These are phyloP conservation scores for Chernovozyma aurita DNA, from an alignment of 1,139 yeast genomes.

Conservation along the genomic window DNA sequence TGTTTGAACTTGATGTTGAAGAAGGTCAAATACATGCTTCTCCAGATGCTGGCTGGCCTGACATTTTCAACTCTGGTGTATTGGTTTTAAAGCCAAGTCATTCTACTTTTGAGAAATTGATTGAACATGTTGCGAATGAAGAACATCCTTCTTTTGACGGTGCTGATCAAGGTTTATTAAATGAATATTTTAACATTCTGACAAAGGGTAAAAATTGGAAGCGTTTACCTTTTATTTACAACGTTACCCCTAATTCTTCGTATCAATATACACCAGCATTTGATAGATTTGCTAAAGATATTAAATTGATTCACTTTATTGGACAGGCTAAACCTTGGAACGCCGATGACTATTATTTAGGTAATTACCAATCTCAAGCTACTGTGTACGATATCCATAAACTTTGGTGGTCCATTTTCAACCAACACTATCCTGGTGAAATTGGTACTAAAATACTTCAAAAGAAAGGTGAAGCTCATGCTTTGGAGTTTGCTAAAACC, in stretches of 20 bases:
- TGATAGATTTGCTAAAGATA: conserved; percentile 23
- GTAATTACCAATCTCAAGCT: conserved; percentile 2
- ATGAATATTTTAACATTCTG: conserved; percentile 21
- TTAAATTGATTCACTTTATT: conserved; percentile 26
- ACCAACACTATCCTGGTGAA: conserved; percentile 17
- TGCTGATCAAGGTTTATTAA: conserved; percentile 31
- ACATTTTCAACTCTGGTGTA: conserved; percentile 31
- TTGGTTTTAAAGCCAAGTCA: conserved; percentile 23
- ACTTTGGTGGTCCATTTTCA: conserved; percentile 36
- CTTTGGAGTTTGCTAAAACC: conserved; percentile 25
- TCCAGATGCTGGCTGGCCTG: conserved; percentile 38
- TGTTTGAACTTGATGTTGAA: conserved; percentile 16
- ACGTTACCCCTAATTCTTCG: conserved; percentile 28
- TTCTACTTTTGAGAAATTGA: conserved; percentile 16
- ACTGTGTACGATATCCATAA: conserved; percentile 22
- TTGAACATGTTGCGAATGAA: conserved; percentile 12
- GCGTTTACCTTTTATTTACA: conserved; percentile 26
- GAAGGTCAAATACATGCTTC: conserved; percentile 21
- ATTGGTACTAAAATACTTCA: conserved; percentile 14
- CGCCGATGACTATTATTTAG: neutral
- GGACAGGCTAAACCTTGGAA: conserved; percentile 30
- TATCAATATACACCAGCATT: conserved; percentile 31
- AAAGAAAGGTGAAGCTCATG: conserved; percentile 33
- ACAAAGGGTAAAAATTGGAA: conserved; percentile 19
- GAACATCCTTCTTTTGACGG: conserved; percentile 24